Evolutionary conservation across 2,329 filamentous ascomycete species (phyloP).

Genomic region (Fusarium redolens): DNA sequence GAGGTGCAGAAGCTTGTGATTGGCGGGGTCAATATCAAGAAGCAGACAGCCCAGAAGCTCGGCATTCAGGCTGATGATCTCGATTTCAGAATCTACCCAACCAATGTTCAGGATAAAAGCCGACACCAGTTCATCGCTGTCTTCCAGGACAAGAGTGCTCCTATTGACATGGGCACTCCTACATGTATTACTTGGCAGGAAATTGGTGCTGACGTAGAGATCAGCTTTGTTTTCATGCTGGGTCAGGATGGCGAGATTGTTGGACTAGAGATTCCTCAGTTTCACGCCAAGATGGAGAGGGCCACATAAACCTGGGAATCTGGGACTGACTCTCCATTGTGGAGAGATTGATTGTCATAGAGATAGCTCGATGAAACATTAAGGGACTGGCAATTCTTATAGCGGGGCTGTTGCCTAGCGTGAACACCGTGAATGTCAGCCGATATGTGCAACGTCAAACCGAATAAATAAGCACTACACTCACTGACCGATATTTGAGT

Average conservation of each 20-base stretch:
- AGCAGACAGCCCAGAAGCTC: constrained; percentile 27
- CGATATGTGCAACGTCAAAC: neutral
- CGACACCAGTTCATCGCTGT: constrained; percentile 47
- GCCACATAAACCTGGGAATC: neutral
- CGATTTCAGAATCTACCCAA: constrained; percentile 49
- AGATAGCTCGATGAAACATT: neutral
- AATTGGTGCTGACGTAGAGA: constrained; percentile 22
- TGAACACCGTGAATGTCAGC: neutral
- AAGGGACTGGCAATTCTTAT: neutral
- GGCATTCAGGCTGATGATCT: constrained; percentile 36
- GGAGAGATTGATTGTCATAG: neutral
- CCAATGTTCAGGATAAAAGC: constrained; percentile 37
- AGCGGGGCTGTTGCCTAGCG: constrained; percentile 27
- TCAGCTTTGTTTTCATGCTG: constrained; percentile 9
- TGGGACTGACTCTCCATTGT: fast-evolving
- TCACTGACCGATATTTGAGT: too few species aligned
- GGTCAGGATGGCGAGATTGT: neutral
- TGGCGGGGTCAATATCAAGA: constrained; percentile 30
- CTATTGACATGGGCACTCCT: constrained; percentile 48
- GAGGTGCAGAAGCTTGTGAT: constrained; percentile 36
- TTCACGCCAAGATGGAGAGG: neutral
- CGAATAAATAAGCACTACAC: neutral
- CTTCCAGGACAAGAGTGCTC: constrained; percentile 47
- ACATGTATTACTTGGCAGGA: constrained; percentile 50
- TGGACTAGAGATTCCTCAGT: constrained; percentile 20